Conservation (phyloP, 2,329 filamentous ascomycete species). For the Fusarium vanettenii region DNA sequence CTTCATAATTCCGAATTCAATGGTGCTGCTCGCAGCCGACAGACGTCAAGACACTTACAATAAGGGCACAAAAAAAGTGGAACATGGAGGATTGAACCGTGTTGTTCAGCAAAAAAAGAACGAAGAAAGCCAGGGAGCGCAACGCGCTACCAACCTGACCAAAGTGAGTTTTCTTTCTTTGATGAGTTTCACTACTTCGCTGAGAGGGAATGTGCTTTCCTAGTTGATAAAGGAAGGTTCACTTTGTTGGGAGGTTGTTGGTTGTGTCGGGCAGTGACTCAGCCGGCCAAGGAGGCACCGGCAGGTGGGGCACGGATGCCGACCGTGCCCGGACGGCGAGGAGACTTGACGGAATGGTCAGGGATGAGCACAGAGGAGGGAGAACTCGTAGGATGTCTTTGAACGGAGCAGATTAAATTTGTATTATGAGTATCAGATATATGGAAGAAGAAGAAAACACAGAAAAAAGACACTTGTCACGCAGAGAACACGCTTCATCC, state of each 20-base stretch:
- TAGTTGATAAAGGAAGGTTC: neutral
- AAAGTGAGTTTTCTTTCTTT: neutral
- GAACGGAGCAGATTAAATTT: neutral
- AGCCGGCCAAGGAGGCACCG: neutral
- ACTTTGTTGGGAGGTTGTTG: neutral
- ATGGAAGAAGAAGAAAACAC: neutral
- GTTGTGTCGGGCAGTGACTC: neutral
- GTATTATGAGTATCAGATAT: neutral
- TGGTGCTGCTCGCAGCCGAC: neutral
- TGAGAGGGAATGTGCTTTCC: neutral
- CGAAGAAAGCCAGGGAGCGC: neutral
- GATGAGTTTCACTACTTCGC: constrained; percentile 8
- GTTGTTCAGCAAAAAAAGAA: neutral
- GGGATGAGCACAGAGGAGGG: neutral
- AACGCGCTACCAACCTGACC: neutral
- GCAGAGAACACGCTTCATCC: neutral
- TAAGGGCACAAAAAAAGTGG: neutral
- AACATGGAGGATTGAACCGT: neutral
- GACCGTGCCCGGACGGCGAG: neutral
- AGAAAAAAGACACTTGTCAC: neutral
- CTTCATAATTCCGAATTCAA: neutral
- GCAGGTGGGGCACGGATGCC: neutral
- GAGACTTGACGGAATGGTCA: neutral
- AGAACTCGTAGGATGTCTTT: neutral
- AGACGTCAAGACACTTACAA: neutral